Evolutionary conservation across 192 early-diverging fungal species (phyloP).

Genomic region (Podila verticillata): DNA sequence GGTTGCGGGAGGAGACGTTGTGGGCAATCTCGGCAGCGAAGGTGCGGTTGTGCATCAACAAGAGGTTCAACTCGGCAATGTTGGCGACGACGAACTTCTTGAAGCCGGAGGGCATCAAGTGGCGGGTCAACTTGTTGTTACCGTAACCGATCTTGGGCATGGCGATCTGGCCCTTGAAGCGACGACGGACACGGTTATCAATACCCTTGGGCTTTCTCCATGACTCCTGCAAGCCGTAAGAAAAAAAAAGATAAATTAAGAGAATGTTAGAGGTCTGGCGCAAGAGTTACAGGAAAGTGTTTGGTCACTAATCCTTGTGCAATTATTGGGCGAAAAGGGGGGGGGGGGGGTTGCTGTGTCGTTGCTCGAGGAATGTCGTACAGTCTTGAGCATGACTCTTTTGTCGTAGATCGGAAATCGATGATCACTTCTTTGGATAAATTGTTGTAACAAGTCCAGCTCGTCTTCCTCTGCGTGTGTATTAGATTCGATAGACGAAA

Average conservation of each 20-base stretch:
- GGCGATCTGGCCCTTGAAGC: slow-evolving; percentile 97
- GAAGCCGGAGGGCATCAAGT: slow-evolving; percentile 98
- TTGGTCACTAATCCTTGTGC: not conserved
- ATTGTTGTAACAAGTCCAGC: no score
- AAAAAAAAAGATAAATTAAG: slow-evolving; percentile 5
- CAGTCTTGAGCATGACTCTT: no score
- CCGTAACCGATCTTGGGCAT: slow-evolving; percentile 99
- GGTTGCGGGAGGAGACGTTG: slow-evolving; percentile 95
- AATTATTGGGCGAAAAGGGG: not conserved
- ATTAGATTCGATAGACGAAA: no score
- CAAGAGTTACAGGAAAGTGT: not conserved
- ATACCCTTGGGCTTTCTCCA: slow-evolving; percentile 99
- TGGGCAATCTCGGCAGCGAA: slow-evolving; percentile 99
- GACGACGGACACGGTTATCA: slow-evolving; percentile 96
- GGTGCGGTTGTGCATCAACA: slow-evolving; percentile 99
- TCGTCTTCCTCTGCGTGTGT: no score
- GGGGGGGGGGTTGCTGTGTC: no score
- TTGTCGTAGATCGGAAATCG: no score
- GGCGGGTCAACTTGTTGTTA: slow-evolving; percentile 95
- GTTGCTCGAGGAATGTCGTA: no score
- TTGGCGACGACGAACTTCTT: slow-evolving; percentile 97
- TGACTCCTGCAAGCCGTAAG: slow-evolving; percentile 73
- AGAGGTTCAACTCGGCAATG: slow-evolving; percentile 90
- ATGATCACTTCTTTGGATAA: no score
- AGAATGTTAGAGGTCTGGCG: slow-evolving; percentile 9